phyloP scores from a whole-genome alignment of 805 yeast species.

The Lachancea meyersii region DNA sequence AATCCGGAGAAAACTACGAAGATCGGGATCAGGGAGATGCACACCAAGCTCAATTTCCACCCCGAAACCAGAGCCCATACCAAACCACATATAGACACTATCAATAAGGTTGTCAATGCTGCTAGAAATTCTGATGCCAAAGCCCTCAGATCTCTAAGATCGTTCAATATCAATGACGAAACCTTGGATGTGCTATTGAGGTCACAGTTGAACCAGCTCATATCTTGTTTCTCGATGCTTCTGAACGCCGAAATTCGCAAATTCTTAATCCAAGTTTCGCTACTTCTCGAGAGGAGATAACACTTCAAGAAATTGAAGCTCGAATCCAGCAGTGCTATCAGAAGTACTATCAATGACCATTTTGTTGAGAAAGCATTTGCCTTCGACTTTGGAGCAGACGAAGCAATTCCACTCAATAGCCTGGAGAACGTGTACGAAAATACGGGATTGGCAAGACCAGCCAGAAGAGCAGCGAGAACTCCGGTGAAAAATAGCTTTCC shows the following conservation, averaged over 20 bases:
- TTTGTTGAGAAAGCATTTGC: conserved; percentile 36
- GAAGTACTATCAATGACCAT: conserved; percentile 67
- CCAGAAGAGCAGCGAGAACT: conserved; percentile 39
- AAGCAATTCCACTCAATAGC: conserved; percentile 57
- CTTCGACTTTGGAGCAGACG: conserved; percentile 32
- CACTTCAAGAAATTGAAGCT: conserved; percentile 45
- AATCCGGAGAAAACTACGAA: conserved; percentile 45
- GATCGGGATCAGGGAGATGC: conserved; percentile 67
- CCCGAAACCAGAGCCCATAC: conserved; percentile 75
- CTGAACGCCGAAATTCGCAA: conserved; percentile 47
- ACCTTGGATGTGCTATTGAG: conserved; percentile 44
- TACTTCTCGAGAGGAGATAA: conserved; percentile 45
- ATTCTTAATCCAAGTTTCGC: conserved; percentile 61
- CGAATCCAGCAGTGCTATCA: conserved; percentile 61
- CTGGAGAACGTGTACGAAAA: conserved; percentile 76
- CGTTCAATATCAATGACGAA: conserved; percentile 69
- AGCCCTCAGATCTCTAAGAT: conserved; percentile 67
- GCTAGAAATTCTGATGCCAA: conserved; percentile 59
- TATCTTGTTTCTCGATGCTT: conserved; percentile 45
- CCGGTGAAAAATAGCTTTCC: conserved; percentile 45
- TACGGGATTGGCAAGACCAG: conserved; percentile 65
- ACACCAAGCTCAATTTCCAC: conserved; percentile 84
- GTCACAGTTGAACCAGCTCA: conserved; percentile 45
- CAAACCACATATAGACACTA: conserved; percentile 53
- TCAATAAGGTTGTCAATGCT: conserved; percentile 45